A percentile compares a stretch with the other conserved stretches of the same genome.
Conservation (phyloP, 768 basidiomycete species). For the Mycena albidolilacea region DNA sequence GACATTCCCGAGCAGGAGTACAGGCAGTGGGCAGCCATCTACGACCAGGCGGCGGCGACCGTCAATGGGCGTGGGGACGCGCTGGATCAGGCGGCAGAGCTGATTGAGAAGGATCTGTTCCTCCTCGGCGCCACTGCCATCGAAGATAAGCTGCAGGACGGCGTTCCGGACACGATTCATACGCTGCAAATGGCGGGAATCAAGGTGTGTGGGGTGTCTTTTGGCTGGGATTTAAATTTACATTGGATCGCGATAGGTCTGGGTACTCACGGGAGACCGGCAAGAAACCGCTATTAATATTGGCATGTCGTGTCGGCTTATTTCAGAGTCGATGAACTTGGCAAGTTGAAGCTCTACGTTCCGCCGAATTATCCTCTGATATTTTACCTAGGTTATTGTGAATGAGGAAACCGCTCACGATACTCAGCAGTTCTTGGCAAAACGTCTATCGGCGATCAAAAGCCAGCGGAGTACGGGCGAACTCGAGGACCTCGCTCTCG, state of each 20-base stretch:
- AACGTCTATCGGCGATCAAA: slow-evolving; percentile 92
- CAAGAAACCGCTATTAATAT: slow-evolving; percentile 99
- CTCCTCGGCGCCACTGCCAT: slow-evolving; percentile 97
- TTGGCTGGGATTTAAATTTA: neutral
- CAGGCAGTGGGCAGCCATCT: slow-evolving; percentile 87
- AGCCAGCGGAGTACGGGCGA: slow-evolving; percentile 94
- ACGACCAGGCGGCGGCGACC: slow-evolving; percentile 94
- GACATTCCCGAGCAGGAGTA: slow-evolving; percentile 95
- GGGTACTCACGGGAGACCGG: slow-evolving; percentile 98
- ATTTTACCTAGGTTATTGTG: slow-evolving; percentile 81
- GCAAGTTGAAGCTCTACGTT: slow-evolving; percentile 59
- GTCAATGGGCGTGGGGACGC: slow-evolving; percentile 96
- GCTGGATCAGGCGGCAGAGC: slow-evolving; percentile 93
- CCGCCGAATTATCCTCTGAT: neutral
- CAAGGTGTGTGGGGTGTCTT: slow-evolving; percentile 68
- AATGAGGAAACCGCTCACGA: slow-evolving; percentile 90
- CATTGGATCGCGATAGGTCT: slow-evolving; percentile 70
- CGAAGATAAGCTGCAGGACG: slow-evolving; percentile 98
- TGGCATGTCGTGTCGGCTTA: slow-evolving; percentile 96
- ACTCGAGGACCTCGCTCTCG: slow-evolving; percentile 92
- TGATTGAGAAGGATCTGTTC: slow-evolving; percentile 95
- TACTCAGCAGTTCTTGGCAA: slow-evolving; percentile 89
- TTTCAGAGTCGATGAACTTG: slow-evolving; percentile 98
- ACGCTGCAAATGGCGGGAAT: slow-evolving; percentile 98
- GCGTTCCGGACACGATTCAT: slow-evolving; percentile 98